Evolutionary conservation across 2,329 filamentous ascomycete genomes (phyloP), one percentile per base, ranked within the genome.

Genomic region (Lojkania enalia): DNA sequence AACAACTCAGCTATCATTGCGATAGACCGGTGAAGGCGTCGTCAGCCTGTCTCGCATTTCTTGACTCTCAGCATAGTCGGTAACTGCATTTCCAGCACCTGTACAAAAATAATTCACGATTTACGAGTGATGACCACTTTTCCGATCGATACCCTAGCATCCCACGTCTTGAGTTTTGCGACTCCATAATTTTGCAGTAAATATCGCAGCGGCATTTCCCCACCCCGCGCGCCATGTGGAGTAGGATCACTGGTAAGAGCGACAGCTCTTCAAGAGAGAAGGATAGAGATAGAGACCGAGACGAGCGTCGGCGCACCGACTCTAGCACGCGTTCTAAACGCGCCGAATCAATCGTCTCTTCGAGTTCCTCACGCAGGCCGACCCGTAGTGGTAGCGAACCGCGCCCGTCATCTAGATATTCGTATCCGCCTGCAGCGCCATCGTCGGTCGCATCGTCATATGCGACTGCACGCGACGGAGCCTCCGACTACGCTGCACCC

Each of bases 371-470:
- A 19, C 59, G 67, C 32, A 66, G 54, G 46, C 65, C 64, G 2
- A 58, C 64, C 32, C 51, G 53, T 39, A 46, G 43, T 19, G 46
- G 49, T 20, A 50, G 46, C 39, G 53, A 62, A 16, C 44, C 59
- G 15, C 48, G 52, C 21, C 42, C 31, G 30, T 44, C 49, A 20
- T 43, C 47, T 35, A 59, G 58, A 52, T 54, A 46, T 46, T 55
- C 46, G 13, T 61, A 67, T 40, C 49, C 56, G 29, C 44, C 52
- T 19, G 48, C 54, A 43, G 59, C 58, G 30, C 56, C 58, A 20
- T 61, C 65, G 20, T 71, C 67, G 13, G 61, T 63, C 15, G 62
- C 64, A 20, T 70, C 69, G 15, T 58, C 54, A 23, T 74, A 70
- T 57, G 68, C 60, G 15, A 74, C 72, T 31, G 71, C 71, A 38